Evolutionary conservation across 176 grass and related monocot genomes (phyloP), one percentile per base, ranked within the genome.

Genomic region (Thalia dealbata): DNA sequence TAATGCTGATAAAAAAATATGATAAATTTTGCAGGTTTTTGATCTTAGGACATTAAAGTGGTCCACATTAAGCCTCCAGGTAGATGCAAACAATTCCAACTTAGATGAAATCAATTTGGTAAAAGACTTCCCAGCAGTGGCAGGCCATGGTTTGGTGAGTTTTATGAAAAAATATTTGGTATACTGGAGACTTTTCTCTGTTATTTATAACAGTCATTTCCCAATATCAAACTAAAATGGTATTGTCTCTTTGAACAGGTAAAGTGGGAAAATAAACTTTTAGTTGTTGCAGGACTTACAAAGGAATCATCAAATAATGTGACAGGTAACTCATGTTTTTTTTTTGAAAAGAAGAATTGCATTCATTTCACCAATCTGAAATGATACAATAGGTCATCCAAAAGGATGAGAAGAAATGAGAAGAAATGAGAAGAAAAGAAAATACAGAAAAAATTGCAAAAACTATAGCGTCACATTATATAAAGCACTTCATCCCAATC

Each of bases 91-190:
- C 14, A 79, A 74, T 70, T 27, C 80, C 32, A 85, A 84, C 52
- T 67, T 10, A 62, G 90, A 93, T 50, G 82, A 63, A 32, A 79
- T 75, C 81, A 69, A 52, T 48, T 32, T 70, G 32, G 78, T 75
- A 65, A 46, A 52, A 29, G 16, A 42, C 3, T 88, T 99, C 71
- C 95, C 95, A 82, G 81, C 95, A 72, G 72, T 82, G 63, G 76
- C 90, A 67, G 77, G 81, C 61, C 90, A 99, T 64, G 88, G 90
- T 79, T 81, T 99, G 95, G 95, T 99, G 87, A 86, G 28, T 23
- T 2, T 38, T 64, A 45, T 3, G 19, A 21, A 1, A 68, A 67
- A 32, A 74, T 38, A 38, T 38, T 38, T 38, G 29, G 73, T 78
- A 52, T 9, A 2, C 0, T 27, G 3, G 12, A 65, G 42, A 19